phyloP scores from a whole-genome alignment of 2,329 filamentous ascomycete genomes.

The Colletotrichum tropicale region DNA sequence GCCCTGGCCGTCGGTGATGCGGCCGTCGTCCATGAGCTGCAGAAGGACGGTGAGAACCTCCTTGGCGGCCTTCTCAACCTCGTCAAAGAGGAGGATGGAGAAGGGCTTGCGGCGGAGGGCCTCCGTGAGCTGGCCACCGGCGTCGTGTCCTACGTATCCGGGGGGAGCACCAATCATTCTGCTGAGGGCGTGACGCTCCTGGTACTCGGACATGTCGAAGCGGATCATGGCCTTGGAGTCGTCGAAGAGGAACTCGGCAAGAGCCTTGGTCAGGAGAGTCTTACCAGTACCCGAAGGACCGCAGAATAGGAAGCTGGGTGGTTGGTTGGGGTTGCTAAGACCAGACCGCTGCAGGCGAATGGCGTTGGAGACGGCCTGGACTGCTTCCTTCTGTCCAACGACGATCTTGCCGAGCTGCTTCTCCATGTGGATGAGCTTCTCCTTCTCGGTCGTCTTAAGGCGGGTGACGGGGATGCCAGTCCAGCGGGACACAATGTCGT shows the following conservation, averaged over 20 bases:
- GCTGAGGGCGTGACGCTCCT: constrained; percentile 93
- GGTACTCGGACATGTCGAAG: constrained; percentile 99
- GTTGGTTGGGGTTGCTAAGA: constrained; percentile 93
- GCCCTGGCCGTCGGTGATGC: constrained; percentile 97
- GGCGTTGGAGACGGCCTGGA: constrained; percentile 90
- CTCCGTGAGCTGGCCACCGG: constrained; percentile 95
- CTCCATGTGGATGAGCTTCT: constrained; percentile 99
- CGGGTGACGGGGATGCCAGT: constrained; percentile 98
- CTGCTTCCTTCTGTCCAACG: constrained; percentile 93
- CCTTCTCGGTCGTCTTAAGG: constrained; percentile 93
- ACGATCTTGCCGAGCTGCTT: constrained; percentile 82
- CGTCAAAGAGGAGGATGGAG: constrained; percentile 96
- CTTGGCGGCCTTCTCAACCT: constrained; percentile 98
- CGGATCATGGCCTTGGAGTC: constrained; percentile 97
- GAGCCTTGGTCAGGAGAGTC: constrained; percentile 93
- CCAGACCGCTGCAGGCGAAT: constrained; percentile 95
- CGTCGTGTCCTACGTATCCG: constrained; percentile 95
- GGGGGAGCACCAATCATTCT: constrained; percentile 98
- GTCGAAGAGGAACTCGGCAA: constrained; percentile 98
- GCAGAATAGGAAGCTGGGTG: constrained; percentile 98
- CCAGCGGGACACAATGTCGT: constrained; percentile 96
- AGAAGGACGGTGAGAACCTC: constrained; percentile 95
- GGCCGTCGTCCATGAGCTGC: constrained; percentile 99
- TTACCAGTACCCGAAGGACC: constrained; percentile 98
- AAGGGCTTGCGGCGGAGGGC: constrained; percentile 92